Percentiles rank a stretch among this genome's conserved stretches.
Evolutionary conservation across 169 alveolate species (phyloP).

Genomic region (Amoebophrya sp.): DNA sequence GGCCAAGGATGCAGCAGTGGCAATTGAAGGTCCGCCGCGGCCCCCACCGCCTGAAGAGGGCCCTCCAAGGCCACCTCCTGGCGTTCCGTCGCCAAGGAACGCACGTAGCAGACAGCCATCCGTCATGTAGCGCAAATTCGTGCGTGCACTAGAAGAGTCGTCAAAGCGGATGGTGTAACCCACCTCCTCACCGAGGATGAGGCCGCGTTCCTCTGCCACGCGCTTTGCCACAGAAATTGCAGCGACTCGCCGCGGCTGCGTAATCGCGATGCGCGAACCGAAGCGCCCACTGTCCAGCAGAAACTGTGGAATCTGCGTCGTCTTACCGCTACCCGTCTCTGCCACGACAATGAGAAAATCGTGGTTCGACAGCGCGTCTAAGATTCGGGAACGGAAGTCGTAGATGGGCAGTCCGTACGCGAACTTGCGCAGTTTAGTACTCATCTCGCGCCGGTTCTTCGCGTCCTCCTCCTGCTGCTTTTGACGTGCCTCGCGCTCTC

Average conservation of each 20-base stretch:
- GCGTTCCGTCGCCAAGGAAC: conserved; percentile 89
- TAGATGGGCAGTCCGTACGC: background rate
- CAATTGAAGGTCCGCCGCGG: too few species aligned
- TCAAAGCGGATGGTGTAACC: conserved; percentile 97
- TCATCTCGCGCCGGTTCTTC: too few species aligned
- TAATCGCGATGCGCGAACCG: conserved; percentile 51
- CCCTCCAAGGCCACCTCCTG: too few species aligned
- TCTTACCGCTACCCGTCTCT: conserved; percentile 46
- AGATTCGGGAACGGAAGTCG: background rate
- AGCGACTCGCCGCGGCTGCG: conserved; percentile 99
- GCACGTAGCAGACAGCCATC: conserved; percentile 98
- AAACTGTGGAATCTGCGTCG: conserved; percentile 46
- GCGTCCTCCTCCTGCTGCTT: too few species aligned
- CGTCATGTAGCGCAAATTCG: conserved; percentile 95
- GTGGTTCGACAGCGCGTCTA: conserved; percentile 32
- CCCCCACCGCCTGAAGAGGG: too few species aligned
- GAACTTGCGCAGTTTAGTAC: too few species aligned
- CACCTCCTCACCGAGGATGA: conserved; percentile 84
- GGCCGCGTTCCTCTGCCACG: conserved; percentile 90
- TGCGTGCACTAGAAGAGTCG: conserved; percentile 73
- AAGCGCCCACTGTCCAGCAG: conserved; percentile 36
- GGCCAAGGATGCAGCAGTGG: too few species aligned
- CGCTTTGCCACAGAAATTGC: conserved; percentile 98
- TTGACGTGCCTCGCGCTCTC: too few species aligned
- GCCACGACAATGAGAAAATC: conserved; percentile 37